Evolutionary conservation across 768 basidiomycete species (phyloP), one percentile per base, ranked within the genome.

Genomic region (Mycena epipterygia): DNA sequence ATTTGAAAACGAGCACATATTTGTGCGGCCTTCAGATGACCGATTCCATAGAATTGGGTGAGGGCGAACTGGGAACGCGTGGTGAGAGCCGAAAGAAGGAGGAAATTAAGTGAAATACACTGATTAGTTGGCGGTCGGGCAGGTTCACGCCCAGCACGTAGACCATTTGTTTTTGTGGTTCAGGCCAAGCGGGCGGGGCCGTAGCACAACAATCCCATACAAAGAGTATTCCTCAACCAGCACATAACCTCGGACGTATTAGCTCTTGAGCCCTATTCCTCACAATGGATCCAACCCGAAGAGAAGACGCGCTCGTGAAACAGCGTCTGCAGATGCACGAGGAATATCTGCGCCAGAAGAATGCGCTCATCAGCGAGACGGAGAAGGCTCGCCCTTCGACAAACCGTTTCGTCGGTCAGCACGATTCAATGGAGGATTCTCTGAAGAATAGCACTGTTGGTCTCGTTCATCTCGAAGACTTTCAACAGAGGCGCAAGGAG

Each of bases 1-100:
- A 99, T 95, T 77, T 94, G 93, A 51, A 98, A 89, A 69, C 98
- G 92, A 13, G 97, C 95, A 77, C 97, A 96, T 35, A 99, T 86
- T 32, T 93, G 91, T 65, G 89, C 87, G 12, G 97, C 90, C 19
- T 90, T 93, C 70, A 87, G 83, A 75, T 86, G 88, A 7, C 94
- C 94, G 76, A 99, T 86, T 27, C 98, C 98, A 79, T 96, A 96
- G 84, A 98, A 96, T 57, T 87, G 85, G 17, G 92, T 94, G 68
- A 99, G 82, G n/a, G 96, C 97, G 83, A 92, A 90, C 97, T 99
- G 77, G 51, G 77, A 88, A 85, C 88, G 90, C 76, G 23, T 39
- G 27, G 19, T 57, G 41, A 58, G 9, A 62, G 23, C 39, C 35
- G 16, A 16, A 62, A 32, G 63, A 66, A 35, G 67, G 30, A 44